Percentiles rank a stretch among this genome's conserved stretches.
Evolutionary conservation across 2,329 filamentous ascomycete genomes (phyloP).

Genomic region (Aschersonia sp.): DNA sequence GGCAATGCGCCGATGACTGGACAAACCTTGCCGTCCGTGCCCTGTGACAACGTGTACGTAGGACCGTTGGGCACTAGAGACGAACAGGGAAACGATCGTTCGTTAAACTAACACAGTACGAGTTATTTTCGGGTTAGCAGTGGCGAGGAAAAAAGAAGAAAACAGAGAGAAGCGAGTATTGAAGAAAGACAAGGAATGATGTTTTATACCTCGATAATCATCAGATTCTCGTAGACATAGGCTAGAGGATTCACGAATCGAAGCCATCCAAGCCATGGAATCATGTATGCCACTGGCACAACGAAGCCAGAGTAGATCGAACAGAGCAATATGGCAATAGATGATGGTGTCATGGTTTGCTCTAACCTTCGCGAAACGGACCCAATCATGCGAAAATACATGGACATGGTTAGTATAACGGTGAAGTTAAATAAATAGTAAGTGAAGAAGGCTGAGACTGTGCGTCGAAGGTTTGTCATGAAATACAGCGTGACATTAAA

Average conservation of each 20-base stretch:
- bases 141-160: background rate
- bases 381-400: conserved; percentile 35
- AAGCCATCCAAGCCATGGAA: conserved; percentile 56
- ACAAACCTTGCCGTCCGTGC: conserved; percentile 20
- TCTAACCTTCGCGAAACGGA: background rate
- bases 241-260: conserved; percentile 50
- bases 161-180: background rate
- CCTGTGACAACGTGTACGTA: background rate
- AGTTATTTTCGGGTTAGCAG: background rate
- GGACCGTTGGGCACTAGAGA: background rate
- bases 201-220: conserved; percentile 48
- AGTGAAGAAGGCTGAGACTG: conserved; percentile 28
- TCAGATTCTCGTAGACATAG: conserved; percentile 51
- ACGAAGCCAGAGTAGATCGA: conserved; percentile 34
- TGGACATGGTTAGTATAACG: conserved; percentile 47
- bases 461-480: conserved; percentile 24
- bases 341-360: conserved; percentile 6
- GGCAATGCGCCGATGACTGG: conserved; percentile 29
- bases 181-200: background rate
- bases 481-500: conserved; percentile 26
- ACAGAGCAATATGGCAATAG: background rate
- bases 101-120: background rate
- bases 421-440: conserved; percentile 31
- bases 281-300: conserved; percentile 31
- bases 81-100: background rate